Conservation (phyloP, 139 green algal genomes). For the Volvox africanus region DNA sequence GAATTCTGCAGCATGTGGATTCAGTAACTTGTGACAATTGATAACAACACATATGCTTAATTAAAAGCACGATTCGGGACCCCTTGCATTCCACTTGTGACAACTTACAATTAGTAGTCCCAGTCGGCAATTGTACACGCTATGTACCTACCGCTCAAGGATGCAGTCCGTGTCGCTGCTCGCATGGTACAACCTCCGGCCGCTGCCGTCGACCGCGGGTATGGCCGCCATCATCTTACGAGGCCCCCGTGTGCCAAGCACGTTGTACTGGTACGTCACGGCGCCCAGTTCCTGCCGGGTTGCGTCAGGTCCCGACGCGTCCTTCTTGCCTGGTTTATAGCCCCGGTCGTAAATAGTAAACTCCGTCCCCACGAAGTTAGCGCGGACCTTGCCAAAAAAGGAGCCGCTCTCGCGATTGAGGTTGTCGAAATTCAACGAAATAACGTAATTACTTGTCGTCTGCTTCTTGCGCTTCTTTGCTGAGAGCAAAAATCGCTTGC, state of each 20-base stretch:
- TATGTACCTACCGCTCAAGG: slow-evolving; percentile 54
- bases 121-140: not conserved
- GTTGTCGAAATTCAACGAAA: slow-evolving; percentile 85
- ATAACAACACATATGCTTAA: not conserved
- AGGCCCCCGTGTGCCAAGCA: slow-evolving; percentile 93
- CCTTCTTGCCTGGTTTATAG: slow-evolving; percentile 63
- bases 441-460: slow-evolving; percentile 87
- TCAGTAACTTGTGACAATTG: not conserved
- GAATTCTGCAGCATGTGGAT: slow-evolving; percentile 43
- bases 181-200: slow-evolving; percentile 43
- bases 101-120: no score
- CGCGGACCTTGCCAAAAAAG: slow-evolving; percentile 87
- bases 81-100: not conserved
- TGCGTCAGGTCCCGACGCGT: not conserved
- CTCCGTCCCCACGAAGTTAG: slow-evolving; percentile 96
- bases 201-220: slow-evolving; percentile 63
- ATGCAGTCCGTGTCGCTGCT: slow-evolving; percentile 55
- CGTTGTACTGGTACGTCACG: slow-evolving; percentile 92
- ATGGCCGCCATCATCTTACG: slow-evolving; percentile 90
- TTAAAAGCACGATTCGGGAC: no score
- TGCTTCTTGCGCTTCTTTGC: slow-evolving; percentile 91
- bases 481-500: slow-evolving; percentile 84
- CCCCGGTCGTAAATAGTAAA: slow-evolving; percentile 90
- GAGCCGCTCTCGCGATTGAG: slow-evolving; percentile 60
- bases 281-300: slow-evolving; percentile 76